Conservation (phyloP, 257 asterid genomes). For the Salvia miltiorrhiza region DNA sequence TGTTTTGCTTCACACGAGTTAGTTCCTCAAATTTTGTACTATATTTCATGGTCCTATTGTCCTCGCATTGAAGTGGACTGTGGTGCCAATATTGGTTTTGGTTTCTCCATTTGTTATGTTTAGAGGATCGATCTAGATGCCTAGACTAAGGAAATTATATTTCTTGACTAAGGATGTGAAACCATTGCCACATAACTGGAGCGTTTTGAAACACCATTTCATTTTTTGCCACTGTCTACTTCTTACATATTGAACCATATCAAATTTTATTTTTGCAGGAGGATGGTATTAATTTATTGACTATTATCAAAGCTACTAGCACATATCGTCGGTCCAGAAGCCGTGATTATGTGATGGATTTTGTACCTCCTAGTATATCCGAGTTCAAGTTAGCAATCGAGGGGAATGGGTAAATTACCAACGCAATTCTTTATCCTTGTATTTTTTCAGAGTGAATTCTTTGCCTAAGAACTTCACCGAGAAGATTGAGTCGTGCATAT, state of each 20-base stretch:
- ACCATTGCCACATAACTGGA: too few species aligned
- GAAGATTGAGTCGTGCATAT: not conserved
- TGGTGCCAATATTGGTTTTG: not conserved
- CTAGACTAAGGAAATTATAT: not conserved
- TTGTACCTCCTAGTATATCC: constrained; percentile 78
- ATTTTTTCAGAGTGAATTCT: constrained; percentile 1
- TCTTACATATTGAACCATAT: not conserved
- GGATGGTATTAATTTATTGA: constrained; percentile 77
- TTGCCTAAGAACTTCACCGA: not conserved
- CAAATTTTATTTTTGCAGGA: constrained; percentile 53
- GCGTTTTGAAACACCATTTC: not conserved
- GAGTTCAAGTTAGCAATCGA: constrained; percentile 59
- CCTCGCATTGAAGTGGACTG: not conserved
- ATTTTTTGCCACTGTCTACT: not conserved
- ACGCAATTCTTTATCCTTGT: not conserved
- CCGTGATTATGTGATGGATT: constrained; percentile 63
- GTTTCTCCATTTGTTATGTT: not conserved
- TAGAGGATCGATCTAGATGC: not conserved
- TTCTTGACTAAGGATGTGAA: not conserved
- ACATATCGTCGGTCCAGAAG: constrained; percentile 72
- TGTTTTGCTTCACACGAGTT: too few species aligned
- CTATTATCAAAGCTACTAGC: constrained; percentile 60
- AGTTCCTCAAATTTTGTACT: not conserved
- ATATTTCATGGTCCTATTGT: not conserved
- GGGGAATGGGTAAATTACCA: constrained; percentile 43